Conservation (phyloP, 2,329 filamentous ascomycete genomes). For the Lachnellula occidentalis region DNA sequence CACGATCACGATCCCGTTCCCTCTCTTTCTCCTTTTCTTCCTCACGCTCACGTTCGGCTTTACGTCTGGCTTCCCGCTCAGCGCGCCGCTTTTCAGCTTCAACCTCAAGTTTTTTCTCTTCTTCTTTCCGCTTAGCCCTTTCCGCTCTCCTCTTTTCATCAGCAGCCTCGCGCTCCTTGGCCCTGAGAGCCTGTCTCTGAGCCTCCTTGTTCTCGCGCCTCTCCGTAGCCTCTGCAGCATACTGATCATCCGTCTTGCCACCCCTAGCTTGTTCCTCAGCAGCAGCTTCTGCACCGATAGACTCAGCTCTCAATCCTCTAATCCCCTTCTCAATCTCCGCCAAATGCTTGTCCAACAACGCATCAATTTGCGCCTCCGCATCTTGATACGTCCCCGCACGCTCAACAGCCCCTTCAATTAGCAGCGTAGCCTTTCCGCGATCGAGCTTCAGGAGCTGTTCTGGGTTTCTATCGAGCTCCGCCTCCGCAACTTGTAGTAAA, state of each 20-base stretch:
- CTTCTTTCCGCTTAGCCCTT: constrained; percentile 24
- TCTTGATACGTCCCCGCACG: constrained; percentile 70
- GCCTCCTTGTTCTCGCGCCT: constrained; percentile 54
- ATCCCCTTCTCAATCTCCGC: constrained; percentile 63
- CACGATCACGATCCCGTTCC: constrained; percentile 25
- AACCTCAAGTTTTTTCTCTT: constrained; percentile 20
- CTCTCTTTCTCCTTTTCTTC: constrained; percentile 12
- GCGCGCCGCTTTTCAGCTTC: constrained; percentile 5
- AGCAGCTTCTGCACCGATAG: constrained; percentile 66
- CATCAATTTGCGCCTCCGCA: constrained; percentile 61
- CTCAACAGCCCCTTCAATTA: constrained; percentile 74
- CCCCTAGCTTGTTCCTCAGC: constrained; percentile 59
- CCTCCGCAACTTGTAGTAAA: constrained; percentile 64
- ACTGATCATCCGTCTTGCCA: constrained; percentile 68
- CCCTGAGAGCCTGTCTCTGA: constrained; percentile 42
- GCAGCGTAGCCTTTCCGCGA: constrained; percentile 64
- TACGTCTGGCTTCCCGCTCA: constrained; percentile 21
- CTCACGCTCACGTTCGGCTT: constrained; percentile 17
- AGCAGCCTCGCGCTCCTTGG: constrained; percentile 40
- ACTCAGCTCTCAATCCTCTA: constrained; percentile 59
- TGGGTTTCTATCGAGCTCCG: constrained; percentile 71
- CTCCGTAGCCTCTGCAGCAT: constrained; percentile 59
- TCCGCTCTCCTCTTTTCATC: constrained; percentile 39
- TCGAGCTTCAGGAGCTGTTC: constrained; percentile 67
- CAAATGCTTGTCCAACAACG: constrained; percentile 58